A percentile compares a stretch with the other conserved stretches of the same genome.
These are phyloP conservation scores for Cutaneotrichosporon mucoides DNA, from an alignment of 1,284 basidiomycete species.

Conservation along the genomic window DNA sequence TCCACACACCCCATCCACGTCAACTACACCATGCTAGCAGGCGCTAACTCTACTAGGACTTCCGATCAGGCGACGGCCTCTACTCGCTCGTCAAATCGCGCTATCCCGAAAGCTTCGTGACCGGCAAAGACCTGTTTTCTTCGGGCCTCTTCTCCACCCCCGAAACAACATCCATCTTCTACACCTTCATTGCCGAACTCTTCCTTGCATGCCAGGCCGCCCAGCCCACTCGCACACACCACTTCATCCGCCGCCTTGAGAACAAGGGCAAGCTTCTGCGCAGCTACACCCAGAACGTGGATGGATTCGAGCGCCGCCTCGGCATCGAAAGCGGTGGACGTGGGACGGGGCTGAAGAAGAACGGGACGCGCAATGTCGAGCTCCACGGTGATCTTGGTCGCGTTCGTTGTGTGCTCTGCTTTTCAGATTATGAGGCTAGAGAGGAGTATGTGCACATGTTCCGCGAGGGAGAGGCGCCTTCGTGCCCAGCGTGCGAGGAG, in stretches of 20 bases:
- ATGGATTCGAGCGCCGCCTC: constrained; percentile 77
- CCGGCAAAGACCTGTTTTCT: constrained; percentile 86
- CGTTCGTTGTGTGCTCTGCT: constrained; percentile 77
- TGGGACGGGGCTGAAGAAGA: constrained; percentile 54
- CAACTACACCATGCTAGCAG: not conserved
- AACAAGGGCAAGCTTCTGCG: constrained; percentile 77
- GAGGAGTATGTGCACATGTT: constrained; percentile 62
- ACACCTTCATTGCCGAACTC: constrained; percentile 88
- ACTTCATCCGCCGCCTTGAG: constrained; percentile 80
- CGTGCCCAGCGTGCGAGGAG: constrained; percentile 72
- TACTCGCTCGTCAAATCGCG: constrained; percentile 80
- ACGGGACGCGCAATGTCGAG: constrained; percentile 76
- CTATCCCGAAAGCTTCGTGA: constrained; percentile 74
- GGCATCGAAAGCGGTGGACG: constrained; percentile 68
- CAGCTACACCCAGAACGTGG: constrained; percentile 93
- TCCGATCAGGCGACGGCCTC: constrained; percentile 80
- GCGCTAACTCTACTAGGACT: constrained; percentile 59
- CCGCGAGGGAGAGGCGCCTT: constrained; percentile 64
- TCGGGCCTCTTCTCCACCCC: constrained; percentile 78
- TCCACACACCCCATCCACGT: not conserved
- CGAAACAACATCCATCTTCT: constrained; percentile 78
- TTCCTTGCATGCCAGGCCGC: constrained; percentile 75
- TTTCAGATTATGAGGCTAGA: constrained; percentile 65
- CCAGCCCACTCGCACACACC: constrained; percentile 78
- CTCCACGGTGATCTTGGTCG: constrained; percentile 88